These are phyloP conservation scores for Pseudogymnoascus sp. DNA, from an alignment of 2,329 filamentous ascomycete species.

Conservation along the genomic window DNA sequence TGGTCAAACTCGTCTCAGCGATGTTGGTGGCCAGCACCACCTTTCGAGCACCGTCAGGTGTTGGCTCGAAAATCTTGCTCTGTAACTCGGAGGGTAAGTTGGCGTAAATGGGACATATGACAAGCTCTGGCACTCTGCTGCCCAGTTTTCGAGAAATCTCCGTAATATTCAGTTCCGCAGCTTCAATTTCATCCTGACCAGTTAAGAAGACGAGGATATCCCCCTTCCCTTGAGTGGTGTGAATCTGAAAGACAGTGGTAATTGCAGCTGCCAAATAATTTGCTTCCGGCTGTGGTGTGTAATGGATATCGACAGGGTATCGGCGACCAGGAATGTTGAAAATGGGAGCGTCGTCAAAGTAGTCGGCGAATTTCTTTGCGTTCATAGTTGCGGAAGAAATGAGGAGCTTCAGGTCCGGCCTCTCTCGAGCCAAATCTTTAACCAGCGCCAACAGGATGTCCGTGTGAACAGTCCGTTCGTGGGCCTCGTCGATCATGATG, in stretches of 20 bases:
- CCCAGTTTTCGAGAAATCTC: constrained; percentile 85
- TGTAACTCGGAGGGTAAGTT: constrained; percentile 88
- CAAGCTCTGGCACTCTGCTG: constrained; percentile 73
- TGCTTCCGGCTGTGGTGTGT: constrained; percentile 82
- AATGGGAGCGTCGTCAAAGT: constrained; percentile 88
- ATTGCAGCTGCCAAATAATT: constrained; percentile 90
- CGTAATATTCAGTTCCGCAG: constrained; percentile 72
- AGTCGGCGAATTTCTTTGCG: constrained; percentile 82
- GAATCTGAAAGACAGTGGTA: constrained; percentile 91
- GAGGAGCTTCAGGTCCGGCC: constrained; percentile 80
- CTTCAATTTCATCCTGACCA: constrained; percentile 92
- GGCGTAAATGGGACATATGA: constrained; percentile 90
- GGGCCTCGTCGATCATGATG: constrained; percentile 95
- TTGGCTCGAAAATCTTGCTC: constrained; percentile 89
- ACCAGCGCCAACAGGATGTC: constrained; percentile 84
- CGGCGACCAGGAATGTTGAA: constrained; percentile 89
- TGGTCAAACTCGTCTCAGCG: constrained; percentile 90
- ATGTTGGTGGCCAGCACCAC: constrained; percentile 95
- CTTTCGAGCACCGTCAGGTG: constrained; percentile 76
- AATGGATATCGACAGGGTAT: constrained; percentile 87
- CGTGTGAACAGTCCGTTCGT: constrained; percentile 85
- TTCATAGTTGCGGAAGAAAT: constrained; percentile 95
- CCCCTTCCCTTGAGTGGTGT: constrained; percentile 74
- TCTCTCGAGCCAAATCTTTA: constrained; percentile 76
- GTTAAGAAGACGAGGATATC: constrained; percentile 94